These are phyloP conservation scores for Cynanchum wilfordii DNA, from an alignment of 257 asterid species.

Conservation along the genomic window DNA sequence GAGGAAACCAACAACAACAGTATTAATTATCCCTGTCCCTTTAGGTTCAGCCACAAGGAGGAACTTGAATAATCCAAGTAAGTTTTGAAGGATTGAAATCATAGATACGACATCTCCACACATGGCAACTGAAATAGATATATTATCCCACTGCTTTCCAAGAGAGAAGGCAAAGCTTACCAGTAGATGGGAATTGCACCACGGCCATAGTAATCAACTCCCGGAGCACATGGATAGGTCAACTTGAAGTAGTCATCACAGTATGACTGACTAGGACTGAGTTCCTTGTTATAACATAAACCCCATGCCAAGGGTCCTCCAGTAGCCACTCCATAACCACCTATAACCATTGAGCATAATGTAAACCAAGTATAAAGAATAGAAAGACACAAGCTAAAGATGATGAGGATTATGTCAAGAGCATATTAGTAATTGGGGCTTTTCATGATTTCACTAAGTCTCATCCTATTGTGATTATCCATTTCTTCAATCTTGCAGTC, in stretches of 20 bases:
- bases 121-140: not conserved
- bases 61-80: not conserved
- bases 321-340: constrained; percentile 88
- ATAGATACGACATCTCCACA: not conserved
- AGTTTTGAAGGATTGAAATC: not conserved
- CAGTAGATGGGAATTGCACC: constrained; percentile 91
- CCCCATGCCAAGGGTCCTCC: constrained; percentile 98
- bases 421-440: not conserved
- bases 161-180: constrained; percentile 26
- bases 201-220: constrained; percentile 75
- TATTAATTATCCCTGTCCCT: too few species aligned
- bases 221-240: constrained; percentile 64
- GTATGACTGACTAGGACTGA: constrained; percentile 39
- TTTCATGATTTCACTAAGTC: not conserved
- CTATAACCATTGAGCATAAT: constrained; percentile 31
- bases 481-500: not conserved
- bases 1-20: constrained; percentile 5
- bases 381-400: not conserved
- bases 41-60: not conserved
- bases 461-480: not conserved
- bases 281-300: constrained; percentile 61
- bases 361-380: not conserved
- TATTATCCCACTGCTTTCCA: not conserved
- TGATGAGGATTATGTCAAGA: not conserved
- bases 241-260: constrained; percentile 37